A percentile compares a stretch with the other conserved stretches of the same genome.
These are phyloP conservation scores for Extremus antarcticus DNA, from an alignment of 495 filamentous ascomycete genomes.

Conservation along the genomic window DNA sequence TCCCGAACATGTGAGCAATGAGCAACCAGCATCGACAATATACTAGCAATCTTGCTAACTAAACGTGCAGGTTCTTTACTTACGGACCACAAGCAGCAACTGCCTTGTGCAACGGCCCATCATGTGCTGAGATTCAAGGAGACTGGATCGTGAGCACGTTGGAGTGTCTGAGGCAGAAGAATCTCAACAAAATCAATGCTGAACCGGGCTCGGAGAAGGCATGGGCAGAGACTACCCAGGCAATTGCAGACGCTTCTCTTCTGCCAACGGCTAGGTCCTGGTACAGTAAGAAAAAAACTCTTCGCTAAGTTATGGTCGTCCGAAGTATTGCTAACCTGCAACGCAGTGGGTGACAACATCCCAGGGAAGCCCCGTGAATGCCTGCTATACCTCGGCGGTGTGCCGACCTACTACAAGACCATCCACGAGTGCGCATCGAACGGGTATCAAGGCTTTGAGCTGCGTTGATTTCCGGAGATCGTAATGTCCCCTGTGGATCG, in stretches of 20 bases:
- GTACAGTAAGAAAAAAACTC: conserved; percentile 7
- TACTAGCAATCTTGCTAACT: no score
- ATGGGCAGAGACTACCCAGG: conserved; percentile 28
- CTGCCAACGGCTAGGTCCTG: conserved; percentile 6
- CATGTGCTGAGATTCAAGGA: conserved; percentile 41
- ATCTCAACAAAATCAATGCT: conserved; percentile 32
- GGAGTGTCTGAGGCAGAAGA: conserved; percentile 27
- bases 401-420: conserved; percentile 13
- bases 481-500: no score
- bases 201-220: conserved; percentile 26
- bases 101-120: conserved; percentile 41
- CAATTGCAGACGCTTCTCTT: not conserved
- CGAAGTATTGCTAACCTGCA: not conserved
- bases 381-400: conserved; percentile 9
- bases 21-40: no score
- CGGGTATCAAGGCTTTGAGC: conserved; percentile 6
- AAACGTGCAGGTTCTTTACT: no score
- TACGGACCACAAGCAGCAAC: conserved; percentile 41
- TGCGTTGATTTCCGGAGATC: no score
- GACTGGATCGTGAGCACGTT: conserved; percentile 42
- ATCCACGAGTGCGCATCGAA: conserved; percentile 2
- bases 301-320: not conserved
- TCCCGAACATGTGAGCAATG: conserved; percentile 48
- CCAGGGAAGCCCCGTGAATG: conserved; percentile 12
- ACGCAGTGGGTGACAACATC: conserved; percentile 3